A percentile compares a stretch with the other conserved stretches of the same genome.
Evolutionary conservation across 2,329 filamentous ascomycete species (phyloP).

Genomic region (Teratosphaeria pseudoeucalypti): DNA sequence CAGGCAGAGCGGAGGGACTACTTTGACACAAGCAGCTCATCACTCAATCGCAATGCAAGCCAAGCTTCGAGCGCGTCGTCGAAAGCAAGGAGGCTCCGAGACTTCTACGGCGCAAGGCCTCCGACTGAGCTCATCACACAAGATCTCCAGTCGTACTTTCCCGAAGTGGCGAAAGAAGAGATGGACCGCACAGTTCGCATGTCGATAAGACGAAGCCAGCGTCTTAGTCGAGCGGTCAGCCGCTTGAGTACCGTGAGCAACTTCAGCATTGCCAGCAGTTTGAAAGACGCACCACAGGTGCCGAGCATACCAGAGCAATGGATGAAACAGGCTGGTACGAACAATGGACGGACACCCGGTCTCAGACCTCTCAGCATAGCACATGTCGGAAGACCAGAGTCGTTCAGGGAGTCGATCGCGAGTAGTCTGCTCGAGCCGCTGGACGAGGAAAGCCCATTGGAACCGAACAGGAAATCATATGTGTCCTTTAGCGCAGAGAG

Average conservation of each 20-base stretch:
- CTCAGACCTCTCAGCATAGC: slow-evolving; percentile 52
- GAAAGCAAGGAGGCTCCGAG: slow-evolving; percentile 50
- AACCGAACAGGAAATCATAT: slow-evolving; percentile 88
- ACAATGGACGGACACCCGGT: slow-evolving; percentile 30
- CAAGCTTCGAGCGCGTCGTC: slow-evolving; percentile 27
- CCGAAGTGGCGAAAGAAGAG: slow-evolving; percentile 83
- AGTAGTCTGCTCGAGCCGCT: slow-evolving; percentile 83
- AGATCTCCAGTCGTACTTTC: slow-evolving; percentile 93
- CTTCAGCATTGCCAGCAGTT: slow-evolving; percentile 80
- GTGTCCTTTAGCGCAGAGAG: slow-evolving; percentile 73
- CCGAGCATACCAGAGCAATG: slow-evolving; percentile 92
- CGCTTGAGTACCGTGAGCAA: slow-evolving; percentile 90
- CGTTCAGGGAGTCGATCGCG: slow-evolving; percentile 76
- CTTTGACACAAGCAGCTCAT: slow-evolving; percentile 26
- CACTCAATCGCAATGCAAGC: slow-evolving; percentile 22
- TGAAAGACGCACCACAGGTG: slow-evolving; percentile 87
- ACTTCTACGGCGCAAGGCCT: slow-evolving; percentile 84
- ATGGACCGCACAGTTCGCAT: slow-evolving; percentile 92
- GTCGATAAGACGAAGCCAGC: slow-evolving; percentile 80
- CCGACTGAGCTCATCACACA: slow-evolving; percentile 96
- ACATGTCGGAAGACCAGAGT: slow-evolving; percentile 44
- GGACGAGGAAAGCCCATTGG: slow-evolving; percentile 77
- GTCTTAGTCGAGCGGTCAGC: slow-evolving; percentile 85
- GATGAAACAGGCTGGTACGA: slow-evolving; percentile 52
- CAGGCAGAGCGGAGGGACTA: slow-evolving; percentile 54